Conservation (phyloP, 192 early-diverging fungal genomes). For the Coemansia sp. region DNA sequence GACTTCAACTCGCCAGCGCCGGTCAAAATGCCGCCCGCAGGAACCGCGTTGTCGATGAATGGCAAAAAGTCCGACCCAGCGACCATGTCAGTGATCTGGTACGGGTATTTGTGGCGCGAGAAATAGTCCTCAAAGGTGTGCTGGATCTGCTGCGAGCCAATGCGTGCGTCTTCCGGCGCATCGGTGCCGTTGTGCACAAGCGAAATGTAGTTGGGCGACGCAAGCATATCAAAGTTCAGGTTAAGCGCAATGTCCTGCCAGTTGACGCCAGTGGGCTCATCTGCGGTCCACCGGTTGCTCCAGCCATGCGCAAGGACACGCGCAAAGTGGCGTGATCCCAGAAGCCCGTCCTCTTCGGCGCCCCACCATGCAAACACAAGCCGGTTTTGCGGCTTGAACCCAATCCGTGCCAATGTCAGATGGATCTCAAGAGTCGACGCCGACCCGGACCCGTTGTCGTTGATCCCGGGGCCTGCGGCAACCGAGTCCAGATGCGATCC, state of each 20-base stretch:
- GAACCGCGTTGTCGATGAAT: constrained; percentile 64
- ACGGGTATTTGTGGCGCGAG: constrained; percentile 46
- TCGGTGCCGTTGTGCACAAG: constrained; percentile 67
- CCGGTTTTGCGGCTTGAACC: constrained; percentile 57
- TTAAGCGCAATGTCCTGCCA: constrained; percentile 61
- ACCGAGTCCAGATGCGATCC: constrained; percentile 74
- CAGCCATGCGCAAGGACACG: constrained; percentile 52
- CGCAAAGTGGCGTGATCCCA: constrained; percentile 67
- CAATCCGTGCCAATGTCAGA: constrained; percentile 53
- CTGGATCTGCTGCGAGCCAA: constrained; percentile 62
- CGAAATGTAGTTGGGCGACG: constrained; percentile 71
- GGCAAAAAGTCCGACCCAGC: constrained; percentile 71
- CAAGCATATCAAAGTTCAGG: constrained; percentile 77
- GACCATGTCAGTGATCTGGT: constrained; percentile 62
- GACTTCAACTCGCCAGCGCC: constrained; percentile 67
- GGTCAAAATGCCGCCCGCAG: constrained; percentile 66
- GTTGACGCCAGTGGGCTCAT: constrained; percentile 26
- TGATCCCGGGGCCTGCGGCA: constrained; percentile 68
- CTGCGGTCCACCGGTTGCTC: constrained; percentile 45
- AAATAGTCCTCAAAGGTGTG: constrained; percentile 63
- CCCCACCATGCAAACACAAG: constrained; percentile 77
- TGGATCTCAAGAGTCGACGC: constrained; percentile 63
- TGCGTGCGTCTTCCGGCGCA: constrained; percentile 56
- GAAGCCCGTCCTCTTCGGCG: constrained; percentile 70
- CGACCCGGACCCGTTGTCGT: constrained; percentile 71